A percentile compares a stretch with the other conserved stretches of the same genome.
Conservation (phyloP, 2,329 filamentous ascomycete species). For the Lecanoromycetidae sp. region DNA sequence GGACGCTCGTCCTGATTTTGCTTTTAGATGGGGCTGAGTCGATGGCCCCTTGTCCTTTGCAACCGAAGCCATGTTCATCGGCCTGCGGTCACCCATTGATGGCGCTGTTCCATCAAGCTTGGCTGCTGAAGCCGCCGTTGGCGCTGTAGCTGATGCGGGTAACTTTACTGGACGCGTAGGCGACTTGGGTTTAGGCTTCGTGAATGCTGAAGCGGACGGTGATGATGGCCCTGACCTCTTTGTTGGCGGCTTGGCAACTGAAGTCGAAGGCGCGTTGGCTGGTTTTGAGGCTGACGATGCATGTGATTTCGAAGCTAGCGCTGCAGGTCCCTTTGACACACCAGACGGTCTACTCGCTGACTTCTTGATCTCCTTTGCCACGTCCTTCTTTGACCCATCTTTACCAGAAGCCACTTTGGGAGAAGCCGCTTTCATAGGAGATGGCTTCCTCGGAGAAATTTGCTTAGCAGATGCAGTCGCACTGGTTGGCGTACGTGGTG, state of each 20-base stretch:
- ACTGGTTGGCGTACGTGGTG: constrained; percentile 5
- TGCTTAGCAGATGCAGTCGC: not conserved
- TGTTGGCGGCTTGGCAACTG: too few relatives aligned
- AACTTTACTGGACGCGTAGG: constrained; percentile 31
- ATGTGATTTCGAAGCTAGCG: constrained; percentile 16
- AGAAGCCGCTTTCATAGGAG: not conserved
- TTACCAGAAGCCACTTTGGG: constrained; percentile 3
- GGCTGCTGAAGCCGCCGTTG: constrained; percentile 30
- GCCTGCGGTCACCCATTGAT: constrained; percentile 22
- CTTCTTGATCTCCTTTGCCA: constrained; percentile 20
- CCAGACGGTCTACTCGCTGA: constrained; percentile 1
- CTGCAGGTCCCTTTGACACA: constrained; percentile 1
- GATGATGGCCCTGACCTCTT: constrained; percentile 25
- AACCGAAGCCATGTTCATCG: constrained; percentile 15
- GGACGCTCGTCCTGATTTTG: constrained; percentile 25
- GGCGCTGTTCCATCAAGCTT: constrained; percentile 20
- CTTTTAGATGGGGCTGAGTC: constrained; percentile 15
- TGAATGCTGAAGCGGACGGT: constrained; percentile 18
- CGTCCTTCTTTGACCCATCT: constrained; percentile 21
- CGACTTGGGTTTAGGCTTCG: constrained; percentile 28
- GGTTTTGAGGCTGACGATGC: constrained; percentile 20
- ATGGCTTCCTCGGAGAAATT: not conserved
- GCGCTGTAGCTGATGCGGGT: constrained; percentile 29
- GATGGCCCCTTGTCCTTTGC: constrained; percentile 20
- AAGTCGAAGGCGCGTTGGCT: too few relatives aligned